These are phyloP conservation scores for Diaporthe sp. DNA, from an alignment of 2,329 filamentous ascomycete genomes.

Conservation along the genomic window DNA sequence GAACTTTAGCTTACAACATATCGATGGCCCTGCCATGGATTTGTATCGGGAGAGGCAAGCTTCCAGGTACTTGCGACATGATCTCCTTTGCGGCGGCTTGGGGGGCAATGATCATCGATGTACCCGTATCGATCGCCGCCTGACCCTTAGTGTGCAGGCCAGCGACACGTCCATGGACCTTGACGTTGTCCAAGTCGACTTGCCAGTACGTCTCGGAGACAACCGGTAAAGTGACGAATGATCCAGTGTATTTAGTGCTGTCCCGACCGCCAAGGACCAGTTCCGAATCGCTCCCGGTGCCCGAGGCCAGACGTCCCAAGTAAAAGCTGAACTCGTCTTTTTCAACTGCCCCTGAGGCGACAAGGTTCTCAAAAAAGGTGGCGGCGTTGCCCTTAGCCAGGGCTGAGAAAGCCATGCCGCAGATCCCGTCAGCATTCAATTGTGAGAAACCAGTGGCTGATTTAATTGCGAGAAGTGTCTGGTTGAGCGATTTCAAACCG, in stretches of 20 bases:
- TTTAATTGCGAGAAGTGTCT: not conserved
- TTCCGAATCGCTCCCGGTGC: not conserved
- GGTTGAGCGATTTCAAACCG: not conserved
- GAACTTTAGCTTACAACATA: no score
- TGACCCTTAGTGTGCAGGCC: not conserved
- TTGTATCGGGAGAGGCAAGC: not conserved
- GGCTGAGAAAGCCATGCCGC: not conserved
- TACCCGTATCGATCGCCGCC: not conserved
- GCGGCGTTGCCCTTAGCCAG: not conserved
- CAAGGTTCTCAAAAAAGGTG: not conserved
- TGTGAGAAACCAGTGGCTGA: not conserved
- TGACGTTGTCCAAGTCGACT: not conserved
- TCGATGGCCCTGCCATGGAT: no score
- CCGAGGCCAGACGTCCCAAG: not conserved
- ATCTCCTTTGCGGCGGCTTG: not conserved
- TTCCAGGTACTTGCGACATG: not conserved
- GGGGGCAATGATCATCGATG: not conserved
- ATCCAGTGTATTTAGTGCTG: not conserved
- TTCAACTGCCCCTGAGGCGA: not conserved
- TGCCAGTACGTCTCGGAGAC: not conserved
- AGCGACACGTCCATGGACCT: not conserved
- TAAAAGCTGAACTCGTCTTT: not conserved
- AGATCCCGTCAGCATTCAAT: not conserved
- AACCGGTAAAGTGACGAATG: not conserved
- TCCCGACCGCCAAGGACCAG: not conserved